Conservation (phyloP, 805 yeast genomes). For the Metschnikowia hibisci region DNA sequence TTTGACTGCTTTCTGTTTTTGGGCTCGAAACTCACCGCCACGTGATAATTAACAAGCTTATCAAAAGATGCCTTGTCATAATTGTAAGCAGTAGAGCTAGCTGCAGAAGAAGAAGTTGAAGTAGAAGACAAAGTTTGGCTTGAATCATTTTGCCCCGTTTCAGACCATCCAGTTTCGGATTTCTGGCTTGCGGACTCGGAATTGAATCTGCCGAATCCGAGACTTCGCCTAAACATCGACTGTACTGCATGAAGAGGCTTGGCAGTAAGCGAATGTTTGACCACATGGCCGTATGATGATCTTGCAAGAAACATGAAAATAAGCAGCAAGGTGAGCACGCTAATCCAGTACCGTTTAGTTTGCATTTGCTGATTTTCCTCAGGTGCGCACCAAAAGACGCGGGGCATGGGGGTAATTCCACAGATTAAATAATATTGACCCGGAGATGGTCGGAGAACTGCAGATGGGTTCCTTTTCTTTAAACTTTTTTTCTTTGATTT, state of each 20-base stretch:
- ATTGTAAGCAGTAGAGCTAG: conserved; percentile 18
- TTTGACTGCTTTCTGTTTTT: conserved; percentile 59
- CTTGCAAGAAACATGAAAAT: conserved; percentile 3
- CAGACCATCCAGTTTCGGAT: conserved; percentile 17
- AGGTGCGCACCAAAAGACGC: conserved; percentile 3
- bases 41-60: conserved; percentile 39
- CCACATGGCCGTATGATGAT: not conserved
- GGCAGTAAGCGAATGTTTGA: not conserved
- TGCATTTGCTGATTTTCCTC: conserved; percentile 1
- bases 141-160: conserved; percentile 10
- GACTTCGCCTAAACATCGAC: not conserved
- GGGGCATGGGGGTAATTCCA: not conserved
- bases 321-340: not conserved
- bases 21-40: conserved; percentile 71
- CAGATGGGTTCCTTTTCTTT: too few species aligned
- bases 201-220: not conserved
- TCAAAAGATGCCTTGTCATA: conserved; percentile 20
- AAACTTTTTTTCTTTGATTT: too few species aligned
- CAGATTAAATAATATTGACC: too few species aligned
- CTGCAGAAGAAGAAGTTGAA: conserved; percentile 8
- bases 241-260: not conserved
- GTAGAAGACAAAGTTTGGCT: conserved; percentile 12
- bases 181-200: conserved; percentile 10
- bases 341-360: conserved; percentile 1
- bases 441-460: too few species aligned